phyloP scores from a whole-genome alignment of 352 stramenopile species.

The Phytophthora constricta region DNA sequence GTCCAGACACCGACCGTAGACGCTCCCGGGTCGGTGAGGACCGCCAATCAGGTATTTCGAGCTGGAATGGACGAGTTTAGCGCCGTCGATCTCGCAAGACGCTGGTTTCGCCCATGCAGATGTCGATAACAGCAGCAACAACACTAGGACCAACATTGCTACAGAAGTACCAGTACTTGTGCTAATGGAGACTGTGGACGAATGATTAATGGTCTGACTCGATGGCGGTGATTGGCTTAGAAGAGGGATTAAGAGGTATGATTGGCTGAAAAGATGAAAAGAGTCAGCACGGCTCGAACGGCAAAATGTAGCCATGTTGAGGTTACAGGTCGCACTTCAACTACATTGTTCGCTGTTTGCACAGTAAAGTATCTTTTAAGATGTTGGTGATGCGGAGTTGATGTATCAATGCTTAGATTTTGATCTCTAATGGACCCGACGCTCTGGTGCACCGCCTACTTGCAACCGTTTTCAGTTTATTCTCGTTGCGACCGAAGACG shows the following conservation, averaged over 20 bases:
- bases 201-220: constrained; percentile 30
- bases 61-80: constrained; percentile 50
- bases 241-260: too few relatives aligned
- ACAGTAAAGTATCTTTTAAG: too few relatives aligned
- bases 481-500: not conserved
- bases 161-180: not conserved
- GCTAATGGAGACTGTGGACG: constrained; percentile 4
- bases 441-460: too few relatives aligned
- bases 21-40: constrained; percentile 51
- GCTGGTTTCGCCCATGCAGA: constrained; percentile 16
- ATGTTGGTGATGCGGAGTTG: too few relatives aligned
- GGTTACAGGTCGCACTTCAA: constrained; percentile 9
- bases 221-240: constrained; percentile 29
- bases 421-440: too few relatives aligned
- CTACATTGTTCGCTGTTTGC: too few relatives aligned
- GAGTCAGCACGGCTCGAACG: constrained; percentile 12
- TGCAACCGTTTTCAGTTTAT: too few relatives aligned
- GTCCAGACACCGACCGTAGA: constrained; percentile 59
- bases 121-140: constrained; percentile 18
- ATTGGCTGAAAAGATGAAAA: constrained; percentile 17
- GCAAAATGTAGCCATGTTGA: constrained; percentile 6
- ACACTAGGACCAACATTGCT: constrained; percentile 21
- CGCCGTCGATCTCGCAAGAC: constrained; percentile 51
- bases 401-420: too few relatives aligned
- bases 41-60: constrained; percentile 59